Evolutionary conservation across 805 yeast species (phyloP), one percentile per base, ranked within the genome.

Genomic region (Zygotorulaspora florentina): DNA sequence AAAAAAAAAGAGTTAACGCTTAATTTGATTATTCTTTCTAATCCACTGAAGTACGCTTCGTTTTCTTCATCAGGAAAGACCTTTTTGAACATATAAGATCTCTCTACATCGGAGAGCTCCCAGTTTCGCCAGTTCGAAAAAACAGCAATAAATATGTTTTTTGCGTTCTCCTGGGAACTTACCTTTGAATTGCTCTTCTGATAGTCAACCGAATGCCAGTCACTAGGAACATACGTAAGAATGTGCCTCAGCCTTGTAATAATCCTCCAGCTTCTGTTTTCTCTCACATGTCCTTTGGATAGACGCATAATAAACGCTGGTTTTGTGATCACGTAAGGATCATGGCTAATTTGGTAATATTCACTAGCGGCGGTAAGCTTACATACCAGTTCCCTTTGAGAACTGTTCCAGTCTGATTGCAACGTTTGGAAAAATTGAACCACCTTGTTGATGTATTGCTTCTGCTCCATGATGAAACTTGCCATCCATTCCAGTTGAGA

Each of bases 61-160:
- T 38, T 8, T n/a, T 28, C 46, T 1, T 59, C 55, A 7, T 57
- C 56, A n/a, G 59, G 59, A 55, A 83, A 83, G 2, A 79, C 72
- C 50, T 68, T 69, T 27, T 65, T 63, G 55, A 85, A 80, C 18
- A 85, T 70, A 45, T 71, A 77, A 42, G 81, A 75, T 31, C 75
- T 68, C n/a, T 75, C 74, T 17, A 81, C 75, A 55, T 79, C 78
- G 27, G 80, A 72, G 36, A 85, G 83, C 56, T 91, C 99, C 97
- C 98, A 90, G 48, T 81, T 80, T 70, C 97, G 78, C 97, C 98
- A 93, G 11, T 74, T 70, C 0, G 81, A 71, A 56, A 89, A 88
- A 1, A 81, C 72, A 2, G 72, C 67, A 18, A 79, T 62, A 2
- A 87, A 85, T 12, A 73, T 73, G 8, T 70, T 67, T 47, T 72